Base-by-base conservation (phyloP, 2,329 filamentous ascomycete species). In the Claviceps quebecensis region DNA sequence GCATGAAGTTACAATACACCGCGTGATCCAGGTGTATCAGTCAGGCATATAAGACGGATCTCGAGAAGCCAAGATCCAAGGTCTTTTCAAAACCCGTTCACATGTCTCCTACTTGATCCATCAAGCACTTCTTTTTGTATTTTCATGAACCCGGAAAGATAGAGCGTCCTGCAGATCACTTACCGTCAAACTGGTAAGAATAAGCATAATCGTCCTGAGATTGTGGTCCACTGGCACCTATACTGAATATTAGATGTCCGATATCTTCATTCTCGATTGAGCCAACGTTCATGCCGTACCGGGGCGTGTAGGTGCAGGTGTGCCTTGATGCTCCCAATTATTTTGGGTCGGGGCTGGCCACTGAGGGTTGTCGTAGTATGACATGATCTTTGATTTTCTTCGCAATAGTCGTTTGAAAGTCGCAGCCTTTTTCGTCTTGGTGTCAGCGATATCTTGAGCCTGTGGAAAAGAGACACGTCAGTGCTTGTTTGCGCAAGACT, bases 101-200 rank as follows among this genome's bases (percentile, higher is more conserved):
- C 17, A 22, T 23, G 9, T 47, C 36, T 37, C 16, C 6, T 37
- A 38, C 5, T 14, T 14, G 16, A 23, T 2, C 45, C 13, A 3
- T 19, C 17, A 47, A 13, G 2, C 4, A 8, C n/a, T 37, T 11
- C 4, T 16, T 47, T 38, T 47, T 7, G 34, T 36, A 11, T 29
- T 29, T 11, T 45, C n/a, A 26, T 16, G 2, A 44, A 7, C 41
- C 16, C 14, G 16, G 43, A 8, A 29, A 29, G 6, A 7, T 9
- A 22, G 29, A 9, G 22, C 17, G 43, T 26, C 23, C 16, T 16
- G 11, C 16, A 34, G 22, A 49, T 11, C 46, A 80, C 84, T 67
- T 84, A 93, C 87, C 87, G 73, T 95, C 89, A 68, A 95, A 84
- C 70, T 95, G 89, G 65, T 86, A 84, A 59, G 81, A 81, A 67